Evolutionary conservation across 495 filamentous ascomycete species (phyloP).

Genomic region (Articulospora tetracladia): DNA sequence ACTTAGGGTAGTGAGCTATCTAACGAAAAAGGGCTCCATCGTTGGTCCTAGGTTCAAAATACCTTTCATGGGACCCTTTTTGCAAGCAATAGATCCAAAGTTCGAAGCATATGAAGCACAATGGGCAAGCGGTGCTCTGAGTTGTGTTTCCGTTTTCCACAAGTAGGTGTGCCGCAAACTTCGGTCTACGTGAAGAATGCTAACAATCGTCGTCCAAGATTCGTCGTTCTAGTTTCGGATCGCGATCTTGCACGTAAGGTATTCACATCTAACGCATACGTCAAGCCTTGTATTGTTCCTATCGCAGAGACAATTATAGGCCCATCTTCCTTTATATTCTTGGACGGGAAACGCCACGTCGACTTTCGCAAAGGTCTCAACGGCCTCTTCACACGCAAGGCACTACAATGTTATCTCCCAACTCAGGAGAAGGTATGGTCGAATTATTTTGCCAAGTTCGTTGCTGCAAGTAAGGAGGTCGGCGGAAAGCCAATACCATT

Average conservation of each 20-base stretch:
- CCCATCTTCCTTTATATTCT: conserved; percentile 91
- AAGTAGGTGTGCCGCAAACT: conserved; percentile 64
- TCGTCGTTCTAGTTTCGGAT: conserved; percentile 93
- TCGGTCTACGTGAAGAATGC: not conserved
- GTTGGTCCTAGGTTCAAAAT: conserved; percentile 78
- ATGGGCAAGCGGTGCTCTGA: conserved; percentile 85
- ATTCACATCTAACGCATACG: conserved; percentile 89
- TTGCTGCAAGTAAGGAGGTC: conserved; percentile 65
- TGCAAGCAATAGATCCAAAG: conserved; percentile 85
- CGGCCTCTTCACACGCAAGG: conserved; percentile 86
- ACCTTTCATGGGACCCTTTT: conserved; percentile 94
- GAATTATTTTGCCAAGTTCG: conserved; percentile 74
- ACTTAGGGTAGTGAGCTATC: conserved; percentile 65
- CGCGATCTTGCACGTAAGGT: conserved; percentile 96
- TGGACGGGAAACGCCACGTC: conserved; percentile 91
- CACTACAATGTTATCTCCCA: conserved; percentile 84
- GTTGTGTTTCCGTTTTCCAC: conserved; percentile 98
- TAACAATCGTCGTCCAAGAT: conserved; percentile 48
- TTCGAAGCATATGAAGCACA: conserved; percentile 87
- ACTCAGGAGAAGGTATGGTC: conserved; percentile 89
- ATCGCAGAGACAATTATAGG: conserved; percentile 91
- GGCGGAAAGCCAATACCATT: conserved; percentile 72
- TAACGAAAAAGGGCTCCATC: conserved; percentile 81
- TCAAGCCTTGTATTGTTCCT: conserved; percentile 97
- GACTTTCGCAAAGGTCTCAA: conserved; percentile 97